A percentile compares a stretch with the other conserved stretches of the same genome.
These are phyloP conservation scores for Xylariales sp. DNA, from an alignment of 2,329 filamentous ascomycete genomes.

Conservation along the genomic window DNA sequence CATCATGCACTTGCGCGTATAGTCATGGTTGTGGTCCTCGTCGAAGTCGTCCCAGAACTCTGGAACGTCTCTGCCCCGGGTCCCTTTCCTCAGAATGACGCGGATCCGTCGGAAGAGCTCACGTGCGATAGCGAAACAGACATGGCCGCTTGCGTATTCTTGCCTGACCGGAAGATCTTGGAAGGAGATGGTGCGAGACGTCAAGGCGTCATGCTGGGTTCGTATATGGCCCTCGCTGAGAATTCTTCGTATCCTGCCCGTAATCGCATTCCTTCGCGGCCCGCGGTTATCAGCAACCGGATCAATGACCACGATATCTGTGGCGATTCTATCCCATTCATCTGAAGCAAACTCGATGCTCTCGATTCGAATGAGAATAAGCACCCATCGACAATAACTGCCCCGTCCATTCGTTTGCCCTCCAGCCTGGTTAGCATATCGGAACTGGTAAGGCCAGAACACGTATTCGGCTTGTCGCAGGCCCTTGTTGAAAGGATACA, in stretches of 20 bases:
- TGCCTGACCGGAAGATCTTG: neutral
- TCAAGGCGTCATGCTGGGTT: neutral
- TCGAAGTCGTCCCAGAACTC: neutral
- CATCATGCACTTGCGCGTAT: slow-evolving; percentile 3
- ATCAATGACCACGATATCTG: slow-evolving; percentile 6
- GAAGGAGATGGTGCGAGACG: neutral
- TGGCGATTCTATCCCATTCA: neutral
- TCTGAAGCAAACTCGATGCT: neutral
- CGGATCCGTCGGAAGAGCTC: slow-evolving; percentile 8
- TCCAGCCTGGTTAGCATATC: neutral
- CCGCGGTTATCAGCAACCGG: neutral
- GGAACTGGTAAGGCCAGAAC: slow-evolving; percentile 8
- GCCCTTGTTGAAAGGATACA: neutral
- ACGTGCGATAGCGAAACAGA: neutral
- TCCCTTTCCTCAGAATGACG: neutral
- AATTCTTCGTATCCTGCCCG: neutral
- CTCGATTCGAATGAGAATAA: slow-evolving; percentile 6
- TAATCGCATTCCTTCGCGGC: neutral
- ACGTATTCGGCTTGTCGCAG: slow-evolving; percentile 9
- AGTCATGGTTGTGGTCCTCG: neutral
- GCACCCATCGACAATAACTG: neutral
- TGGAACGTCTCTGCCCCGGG: neutral
- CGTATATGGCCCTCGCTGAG: neutral
- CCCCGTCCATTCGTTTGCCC: neutral
- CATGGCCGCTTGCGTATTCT: slow-evolving; percentile 2